Evolutionary conservation across 2,329 filamentous ascomycete species (phyloP), one percentile per base, ranked within the genome.

Genomic region (Trichoderma breve): DNA sequence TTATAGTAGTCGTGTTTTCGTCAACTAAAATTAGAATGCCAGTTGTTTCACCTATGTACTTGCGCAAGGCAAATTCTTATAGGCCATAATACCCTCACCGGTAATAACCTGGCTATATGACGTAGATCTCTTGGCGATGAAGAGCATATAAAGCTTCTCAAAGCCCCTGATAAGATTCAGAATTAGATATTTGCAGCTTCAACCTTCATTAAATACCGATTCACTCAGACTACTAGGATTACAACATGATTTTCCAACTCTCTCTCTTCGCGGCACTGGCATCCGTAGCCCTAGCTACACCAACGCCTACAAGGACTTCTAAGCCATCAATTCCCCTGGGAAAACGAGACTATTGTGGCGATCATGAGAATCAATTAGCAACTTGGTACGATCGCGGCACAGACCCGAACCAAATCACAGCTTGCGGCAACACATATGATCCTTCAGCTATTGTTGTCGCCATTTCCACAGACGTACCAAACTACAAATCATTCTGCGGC

Each of bases 331-430:
- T 1, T 24, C 2, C 6, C 8, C 8, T 65, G 0, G 39, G 21
- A 5, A 36, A 36, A 3, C 63, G 63, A 11, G 43, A 12, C 3
- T 15, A 26, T 4, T 55, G 43, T 5, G 7, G 11, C n/a, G 30
- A 55, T 53, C 63, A 66, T 53, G 30, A 53, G 11, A 26, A 36
- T 15, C 63, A 66, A 18, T 12, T 66, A 24, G 63, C 63, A 34
- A 55, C 43, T 11, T 66, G 63, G 63, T 66, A 66, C 28, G 63
- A 66, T n/a, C 28, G 21, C 14, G 63, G 43, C 12, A 66, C 63
- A 1, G 63, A 55, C 43, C 63, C 63, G 14, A 66, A 53, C 47
- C 63, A 66, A 53, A 66, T 66, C 30, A 66, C 63, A 15, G 63
- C 63, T 32, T 66, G 63, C 47, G 63, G 63, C 1, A 12, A 53